Evolutionary conservation across 2,329 filamentous ascomycete species (phyloP).

Genomic region (Fusarium setosum): DNA sequence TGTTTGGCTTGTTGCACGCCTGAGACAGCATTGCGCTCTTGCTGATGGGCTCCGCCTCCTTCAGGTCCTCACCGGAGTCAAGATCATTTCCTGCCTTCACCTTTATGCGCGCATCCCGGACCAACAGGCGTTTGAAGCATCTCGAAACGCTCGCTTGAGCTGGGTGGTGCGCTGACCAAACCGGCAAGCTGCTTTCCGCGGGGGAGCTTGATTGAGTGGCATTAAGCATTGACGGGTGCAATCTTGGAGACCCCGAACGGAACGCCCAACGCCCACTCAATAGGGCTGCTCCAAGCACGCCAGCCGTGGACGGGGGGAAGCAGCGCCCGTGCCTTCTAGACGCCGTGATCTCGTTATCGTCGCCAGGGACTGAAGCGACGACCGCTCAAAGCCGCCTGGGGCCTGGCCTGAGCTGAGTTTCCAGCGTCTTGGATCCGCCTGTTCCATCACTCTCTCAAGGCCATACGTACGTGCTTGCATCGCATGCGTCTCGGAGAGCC

Average conservation of each 20-base stretch:
- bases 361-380: constrained; percentile 18
- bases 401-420: constrained; percentile 3
- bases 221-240: constrained; percentile 42
- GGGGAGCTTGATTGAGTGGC: constrained; percentile 22
- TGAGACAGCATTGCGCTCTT: constrained; percentile 27
- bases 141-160: constrained; percentile 32
- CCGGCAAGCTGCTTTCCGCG: constrained; percentile 14
- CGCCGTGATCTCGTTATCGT: constrained; percentile 7
- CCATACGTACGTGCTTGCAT: background rate
- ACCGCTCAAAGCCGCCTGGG: constrained; percentile 14
- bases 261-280: constrained; percentile 11
- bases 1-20: constrained; percentile 27
- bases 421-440: constrained; percentile 24
- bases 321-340: constrained; percentile 15
- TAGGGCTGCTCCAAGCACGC: constrained; percentile 38
- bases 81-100: constrained; percentile 21
- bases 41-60: constrained; percentile 6
- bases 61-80: constrained; percentile 13
- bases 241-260: constrained; percentile 39
- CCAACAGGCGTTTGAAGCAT: constrained; percentile 7
- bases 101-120: constrained; percentile 33
- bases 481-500: constrained; percentile 15
- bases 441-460: background rate
- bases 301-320: constrained; percentile 18
- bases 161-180: constrained; percentile 27